Conservation (phyloP, 2,329 filamentous ascomycete genomes). For the Hypoxylon sp. region DNA sequence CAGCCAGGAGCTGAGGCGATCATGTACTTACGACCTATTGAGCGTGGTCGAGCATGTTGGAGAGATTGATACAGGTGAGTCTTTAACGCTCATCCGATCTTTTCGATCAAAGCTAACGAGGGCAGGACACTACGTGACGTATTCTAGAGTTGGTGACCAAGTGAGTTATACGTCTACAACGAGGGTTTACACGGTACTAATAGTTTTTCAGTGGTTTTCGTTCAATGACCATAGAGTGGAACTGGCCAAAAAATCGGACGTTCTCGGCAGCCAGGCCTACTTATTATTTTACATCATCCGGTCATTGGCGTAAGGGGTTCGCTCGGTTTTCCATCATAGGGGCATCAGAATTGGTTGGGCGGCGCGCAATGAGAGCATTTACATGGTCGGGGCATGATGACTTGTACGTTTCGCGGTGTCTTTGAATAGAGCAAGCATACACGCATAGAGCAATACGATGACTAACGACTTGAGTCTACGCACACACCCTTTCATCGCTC, state of each 20-base stretch:
- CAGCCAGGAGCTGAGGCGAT: constrained; percentile 68
- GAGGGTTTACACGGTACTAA: constrained; percentile 23
- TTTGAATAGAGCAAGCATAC: constrained; percentile 43
- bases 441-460: constrained; percentile 25
- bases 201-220: constrained; percentile 79
- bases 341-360: constrained; percentile 20
- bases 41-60: constrained; percentile 94
- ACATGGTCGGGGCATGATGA: constrained; percentile 41
- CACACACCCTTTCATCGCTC: not conserved
- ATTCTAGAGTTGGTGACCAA: constrained; percentile 83
- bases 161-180: constrained; percentile 54
- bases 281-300: constrained; percentile 87
- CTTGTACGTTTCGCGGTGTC: constrained; percentile 27
- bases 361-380: constrained; percentile 46
- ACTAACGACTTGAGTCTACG: not conserved
- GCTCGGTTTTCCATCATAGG: constrained; percentile 18
- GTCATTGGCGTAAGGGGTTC: constrained; percentile 53
- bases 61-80: constrained; percentile 81
- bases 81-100: not conserved
- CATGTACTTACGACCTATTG: constrained; percentile 86
- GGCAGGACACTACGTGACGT: constrained; percentile 85
- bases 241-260: constrained; percentile 83
- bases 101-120: constrained; percentile 2
- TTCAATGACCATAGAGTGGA: constrained; percentile 97
- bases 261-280: constrained; percentile 88